Evolutionary conservation across 1,284 basidiomycete species (phyloP), one percentile per base, ranked within the genome.

Genomic region (Coriolopsis trogii): DNA sequence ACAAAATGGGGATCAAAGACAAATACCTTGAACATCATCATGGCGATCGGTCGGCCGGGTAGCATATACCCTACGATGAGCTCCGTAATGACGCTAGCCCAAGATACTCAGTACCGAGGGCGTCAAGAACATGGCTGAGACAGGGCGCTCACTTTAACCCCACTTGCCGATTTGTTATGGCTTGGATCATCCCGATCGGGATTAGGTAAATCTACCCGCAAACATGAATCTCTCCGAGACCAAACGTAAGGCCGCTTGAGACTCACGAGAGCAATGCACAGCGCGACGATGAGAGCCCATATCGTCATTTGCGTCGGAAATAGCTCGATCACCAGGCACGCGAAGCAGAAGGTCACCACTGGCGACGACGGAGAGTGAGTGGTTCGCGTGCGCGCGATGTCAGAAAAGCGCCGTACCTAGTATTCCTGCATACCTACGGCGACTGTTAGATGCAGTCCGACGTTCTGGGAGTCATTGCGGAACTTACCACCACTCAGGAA

Each of bases 231-330:
- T n/a, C n/a, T n/a, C n/a, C n/a, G n/a, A n/a, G n/a, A n/a, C n/a
- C n/a, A n/a, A n/a, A n/a, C n/a, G n/a, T n/a, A n/a, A n/a, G n/a
- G n/a, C n/a, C 13, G 28, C 7, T 4, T 3, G 20, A n/a, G 18
- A 31, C 53, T 31, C 9, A 60, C 58, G 6, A 63, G 56, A 55
- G 74, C 71, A 36, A 77, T 70, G 30, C 67, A 12, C 13, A 79
- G 59, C 5, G 72, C 63, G 18, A 80, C 66, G 7, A 81, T 53
- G 24, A 81, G 66, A 33, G 75, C 79, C 80, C 83, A 89, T 23
- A 87, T 79, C 3, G 82, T 82, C 70, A 86, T 77, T 39, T 81
- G 75, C 1, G 87, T 84, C 13, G 80, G 77, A 77, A 80, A 91
- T 5, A 85, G 75, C 64, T 86, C 79, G 41, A 92, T 81, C 49